Conservation (phyloP, 805 yeast genomes). For the Metschnikowia cerradonensis region DNA sequence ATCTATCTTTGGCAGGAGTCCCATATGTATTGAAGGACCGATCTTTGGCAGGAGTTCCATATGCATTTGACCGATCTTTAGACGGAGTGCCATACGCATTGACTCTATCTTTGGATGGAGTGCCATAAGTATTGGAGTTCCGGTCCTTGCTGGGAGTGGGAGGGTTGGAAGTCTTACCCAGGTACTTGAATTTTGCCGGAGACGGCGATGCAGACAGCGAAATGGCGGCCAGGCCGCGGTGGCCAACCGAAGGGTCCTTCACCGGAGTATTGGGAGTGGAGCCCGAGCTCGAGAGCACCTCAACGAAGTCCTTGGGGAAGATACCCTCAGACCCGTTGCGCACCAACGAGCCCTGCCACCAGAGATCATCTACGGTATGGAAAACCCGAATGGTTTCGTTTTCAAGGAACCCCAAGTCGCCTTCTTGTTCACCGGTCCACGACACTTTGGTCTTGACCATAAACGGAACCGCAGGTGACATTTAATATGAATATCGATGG, state of each 20-base stretch:
- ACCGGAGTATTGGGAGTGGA: conserved; percentile 12
- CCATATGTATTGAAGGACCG: not conserved
- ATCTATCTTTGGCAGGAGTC: not conserved
- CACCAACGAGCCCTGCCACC: conserved; percentile 84
- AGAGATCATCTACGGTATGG: conserved; percentile 76
- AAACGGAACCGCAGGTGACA: conserved; percentile 54
- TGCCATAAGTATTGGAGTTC: not conserved
- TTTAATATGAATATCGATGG: not conserved
- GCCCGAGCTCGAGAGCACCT: conserved; percentile 30
- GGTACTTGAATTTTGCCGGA: not conserved
- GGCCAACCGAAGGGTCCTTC: conserved; percentile 7
- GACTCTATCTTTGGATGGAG: not conserved
- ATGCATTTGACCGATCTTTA: not conserved
- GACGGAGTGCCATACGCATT: not conserved
- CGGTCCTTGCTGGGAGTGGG: not conserved
- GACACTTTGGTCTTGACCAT: conserved; percentile 79
- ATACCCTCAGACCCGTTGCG: conserved; percentile 80
- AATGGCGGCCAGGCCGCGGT: conserved; percentile 4
- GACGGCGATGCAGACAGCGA: not conserved
- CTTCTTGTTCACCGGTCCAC: conserved; percentile 89
- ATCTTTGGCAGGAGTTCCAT: not conserved
- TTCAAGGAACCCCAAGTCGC: conserved; percentile 90
- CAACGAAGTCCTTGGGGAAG: conserved; percentile 86
- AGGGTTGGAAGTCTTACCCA: not conserved
- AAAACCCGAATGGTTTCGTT: conserved; percentile 88